These are phyloP conservation scores for Apiospora marii DNA, from an alignment of 2,329 filamentous ascomycete genomes.

Conservation along the genomic window DNA sequence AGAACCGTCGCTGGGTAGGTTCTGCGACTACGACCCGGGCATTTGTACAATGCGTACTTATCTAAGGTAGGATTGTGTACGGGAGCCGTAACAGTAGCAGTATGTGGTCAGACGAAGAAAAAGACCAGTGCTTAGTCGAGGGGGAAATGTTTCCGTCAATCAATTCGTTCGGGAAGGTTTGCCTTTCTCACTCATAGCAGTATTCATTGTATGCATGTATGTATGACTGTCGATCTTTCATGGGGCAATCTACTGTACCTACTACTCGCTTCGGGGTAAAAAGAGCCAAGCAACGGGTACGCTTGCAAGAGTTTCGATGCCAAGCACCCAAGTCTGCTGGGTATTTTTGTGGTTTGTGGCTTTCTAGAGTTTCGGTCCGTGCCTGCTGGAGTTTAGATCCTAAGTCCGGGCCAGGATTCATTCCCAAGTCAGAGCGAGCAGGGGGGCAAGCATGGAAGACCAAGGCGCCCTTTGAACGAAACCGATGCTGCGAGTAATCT, in stretches of 20 bases:
- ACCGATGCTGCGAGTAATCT: neutral
- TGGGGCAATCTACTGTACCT: neutral
- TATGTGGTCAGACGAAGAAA: neutral
- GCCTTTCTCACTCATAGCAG: neutral
- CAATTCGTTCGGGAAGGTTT: neutral
- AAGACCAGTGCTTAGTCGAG: neutral
- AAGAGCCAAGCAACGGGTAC: conserved; percentile 9
- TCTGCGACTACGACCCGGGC: neutral
- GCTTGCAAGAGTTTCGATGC: conserved; percentile 17
- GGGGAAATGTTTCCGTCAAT: neutral
- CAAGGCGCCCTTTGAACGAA: neutral
- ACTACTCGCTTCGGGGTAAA: conserved; percentile 7
- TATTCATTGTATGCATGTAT: no score
- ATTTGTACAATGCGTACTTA: neutral
- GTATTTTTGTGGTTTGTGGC: neutral
- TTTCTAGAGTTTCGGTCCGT: conserved; percentile 4
- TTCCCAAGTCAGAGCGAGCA: neutral
- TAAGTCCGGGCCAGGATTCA: conserved; percentile 7
- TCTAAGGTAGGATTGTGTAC: neutral
- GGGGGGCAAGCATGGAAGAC: neutral
- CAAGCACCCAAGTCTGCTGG: neutral
- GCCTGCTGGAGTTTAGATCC: neutral
- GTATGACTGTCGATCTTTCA: neutral
- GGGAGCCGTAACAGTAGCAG: neutral
- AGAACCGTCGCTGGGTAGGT: neutral